Base-by-base conservation (phyloP, 2,329 filamentous ascomycete species). In the Microsporum canis region DNA sequence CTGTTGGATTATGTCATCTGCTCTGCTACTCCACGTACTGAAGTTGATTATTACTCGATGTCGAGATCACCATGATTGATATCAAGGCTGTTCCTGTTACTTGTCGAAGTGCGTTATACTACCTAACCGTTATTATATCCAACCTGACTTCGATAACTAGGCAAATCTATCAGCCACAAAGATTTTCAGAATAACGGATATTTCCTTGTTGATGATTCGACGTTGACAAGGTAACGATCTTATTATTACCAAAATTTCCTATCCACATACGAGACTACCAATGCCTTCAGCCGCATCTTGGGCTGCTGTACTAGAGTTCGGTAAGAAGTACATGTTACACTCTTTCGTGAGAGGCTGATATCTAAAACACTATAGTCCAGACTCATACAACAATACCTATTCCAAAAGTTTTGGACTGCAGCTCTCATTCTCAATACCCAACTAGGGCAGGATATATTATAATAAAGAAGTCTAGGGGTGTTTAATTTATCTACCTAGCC, bases 161-260 rank as follows among this genome's bases (percentile, higher is more conserved):
- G 38, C 0, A 57, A 57, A 27, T 5, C 17, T 0, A 57, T 57
- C 17, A 57, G 23, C 1, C 38, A 38, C 2, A 14, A 57, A 29
- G 55, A 57, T 8, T 71, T 69, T 29, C 14, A 55, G 7, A 71
- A 68, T 0, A 70, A 70, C 63, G 69, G 69, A 3, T 63, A 63
- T 39, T 71, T 71, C 36, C 67, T 71, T 10, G 58, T 64, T 7
- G 36, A 69, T 51, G 58, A 31, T 71, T 71, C 47, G 27, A 69
- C 14, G 1, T 71, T 3, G 62, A 68, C n/a, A 6, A 63, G 1
- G 65, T 71, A 33, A 68, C 55, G 39, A 63, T 38, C 33, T 65
- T 53, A 64, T 65, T 60, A 62, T 74, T 57, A 71, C 70, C 1
- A 72, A 72, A 29, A 66, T 73, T 36, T 70, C 71, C 0, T 72